Conservation (phyloP, 2,329 filamentous ascomycete genomes). For the Epichloe festucae region DNA sequence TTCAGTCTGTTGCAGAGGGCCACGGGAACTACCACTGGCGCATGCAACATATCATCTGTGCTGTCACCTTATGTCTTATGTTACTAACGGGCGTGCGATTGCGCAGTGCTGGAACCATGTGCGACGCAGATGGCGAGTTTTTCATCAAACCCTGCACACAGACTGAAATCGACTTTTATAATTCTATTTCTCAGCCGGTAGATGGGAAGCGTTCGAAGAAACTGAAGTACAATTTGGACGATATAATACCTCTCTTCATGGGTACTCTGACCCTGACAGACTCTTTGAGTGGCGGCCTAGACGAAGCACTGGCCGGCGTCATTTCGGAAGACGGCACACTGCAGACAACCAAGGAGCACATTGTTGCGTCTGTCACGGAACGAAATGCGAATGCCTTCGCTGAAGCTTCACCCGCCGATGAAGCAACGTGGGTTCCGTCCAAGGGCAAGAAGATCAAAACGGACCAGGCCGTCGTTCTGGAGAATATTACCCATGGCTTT, state of each 20-base stretch:
- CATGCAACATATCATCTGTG: neutral
- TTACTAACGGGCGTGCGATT: neutral
- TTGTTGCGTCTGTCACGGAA: conserved; percentile 20
- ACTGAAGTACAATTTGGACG: conserved; percentile 43
- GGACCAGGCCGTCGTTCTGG: conserved; percentile 67
- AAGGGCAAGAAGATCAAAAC: conserved; percentile 55
- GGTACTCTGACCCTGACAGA: conserved; percentile 63
- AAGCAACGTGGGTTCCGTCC: conserved; percentile 33
- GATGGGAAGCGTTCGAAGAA: conserved; percentile 41
- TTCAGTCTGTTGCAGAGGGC: neutral
- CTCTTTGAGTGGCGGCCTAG: conserved; percentile 32
- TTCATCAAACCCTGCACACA: conserved; percentile 90
- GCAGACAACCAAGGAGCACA: conserved; percentile 20
- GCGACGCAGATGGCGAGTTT: conserved; percentile 67
- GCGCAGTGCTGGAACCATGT: conserved; percentile 74
- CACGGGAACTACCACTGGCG: neutral
- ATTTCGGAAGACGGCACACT: conserved; percentile 25
- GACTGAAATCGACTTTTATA: conserved; percentile 79
- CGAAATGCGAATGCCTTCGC: conserved; percentile 15
- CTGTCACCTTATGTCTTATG: neutral
- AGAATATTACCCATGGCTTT: conserved; percentile 74
- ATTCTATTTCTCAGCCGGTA: conserved; percentile 39
- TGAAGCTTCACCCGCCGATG: conserved; percentile 5
- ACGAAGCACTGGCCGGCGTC: conserved; percentile 32
- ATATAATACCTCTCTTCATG: conserved; percentile 74